Conservation (phyloP, 2,329 filamentous ascomycete genomes). For the Colletotrichum graminicola region DNA sequence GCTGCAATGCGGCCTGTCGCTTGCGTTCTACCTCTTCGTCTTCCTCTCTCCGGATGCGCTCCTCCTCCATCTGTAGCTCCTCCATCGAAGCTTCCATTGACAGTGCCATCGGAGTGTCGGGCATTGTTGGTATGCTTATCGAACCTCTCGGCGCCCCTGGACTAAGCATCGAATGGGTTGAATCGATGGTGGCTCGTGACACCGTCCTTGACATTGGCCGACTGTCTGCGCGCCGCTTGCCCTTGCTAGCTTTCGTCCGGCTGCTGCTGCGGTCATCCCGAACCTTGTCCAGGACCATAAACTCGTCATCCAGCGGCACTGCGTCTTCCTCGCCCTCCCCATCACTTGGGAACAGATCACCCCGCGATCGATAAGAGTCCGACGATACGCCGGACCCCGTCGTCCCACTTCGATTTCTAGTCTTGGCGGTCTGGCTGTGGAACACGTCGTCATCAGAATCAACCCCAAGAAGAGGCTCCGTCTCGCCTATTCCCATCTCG, state of each 20-base stretch:
- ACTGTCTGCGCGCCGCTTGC: constrained; percentile 62
- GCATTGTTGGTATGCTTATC: constrained; percentile 48
- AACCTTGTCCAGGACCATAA: constrained; percentile 84
- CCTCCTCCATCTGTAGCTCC: constrained; percentile 67
- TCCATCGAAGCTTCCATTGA: constrained; percentile 66
- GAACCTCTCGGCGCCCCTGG: constrained; percentile 41
- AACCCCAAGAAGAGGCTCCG: constrained; percentile 75
- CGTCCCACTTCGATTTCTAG: constrained; percentile 80
- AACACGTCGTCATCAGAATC: constrained; percentile 47
- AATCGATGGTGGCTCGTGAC: constrained; percentile 70
- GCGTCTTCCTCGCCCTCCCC: constrained; percentile 90
- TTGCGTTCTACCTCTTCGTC: constrained; percentile 65
- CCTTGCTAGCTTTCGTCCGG: constrained; percentile 68
- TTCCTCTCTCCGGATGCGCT: constrained; percentile 63
- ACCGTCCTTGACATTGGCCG: constrained; percentile 62
- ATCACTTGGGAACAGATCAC: constrained; percentile 92
- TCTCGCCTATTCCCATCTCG: constrained; percentile 64
- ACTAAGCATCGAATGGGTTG: constrained; percentile 50
- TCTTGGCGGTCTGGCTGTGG: constrained; percentile 52
- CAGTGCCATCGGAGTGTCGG: constrained; percentile 54
- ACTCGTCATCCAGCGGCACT: constrained; percentile 92
- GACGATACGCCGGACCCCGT: constrained; percentile 83
- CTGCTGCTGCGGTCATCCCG: constrained; percentile 79
- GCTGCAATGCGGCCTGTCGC: constrained; percentile 63
- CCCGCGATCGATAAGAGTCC: constrained; percentile 87